Conservation (phyloP, 2,329 filamentous ascomycete species). For the Teratosphaeria viscida region DNA sequence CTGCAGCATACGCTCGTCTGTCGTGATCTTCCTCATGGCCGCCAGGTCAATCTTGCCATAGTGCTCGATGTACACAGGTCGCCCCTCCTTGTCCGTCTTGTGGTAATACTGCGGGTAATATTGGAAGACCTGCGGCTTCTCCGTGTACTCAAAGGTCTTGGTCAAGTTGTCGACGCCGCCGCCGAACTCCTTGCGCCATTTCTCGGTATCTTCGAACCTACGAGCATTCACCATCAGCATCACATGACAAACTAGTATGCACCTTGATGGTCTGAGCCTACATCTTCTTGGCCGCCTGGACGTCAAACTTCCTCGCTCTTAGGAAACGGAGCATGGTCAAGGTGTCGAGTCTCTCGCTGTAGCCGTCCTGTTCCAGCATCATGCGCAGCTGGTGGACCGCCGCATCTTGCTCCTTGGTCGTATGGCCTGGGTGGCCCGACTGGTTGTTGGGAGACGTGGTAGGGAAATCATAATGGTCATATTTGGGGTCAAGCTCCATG, state of each 20-base stretch:
- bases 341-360: slow-evolving; percentile 78
- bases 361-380: slow-evolving; percentile 74
- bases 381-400: slow-evolving; percentile 76
- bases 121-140: slow-evolving; percentile 73
- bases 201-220: slow-evolving; percentile 85
- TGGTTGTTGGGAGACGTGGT: slow-evolving; percentile 59
- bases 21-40: slow-evolving; percentile 88
- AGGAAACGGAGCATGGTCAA: slow-evolving; percentile 70
- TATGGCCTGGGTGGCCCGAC: slow-evolving; percentile 76
- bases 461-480: slow-evolving; percentile 86
- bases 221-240: slow-evolving; percentile 16
- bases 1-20: slow-evolving; percentile 83
- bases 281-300: slow-evolving; percentile 76
- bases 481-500: slow-evolving; percentile 4
- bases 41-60: slow-evolving; percentile 85
- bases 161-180: slow-evolving; percentile 65
- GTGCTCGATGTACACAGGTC: slow-evolving; percentile 94
- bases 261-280: slow-evolving; percentile 37
- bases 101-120: slow-evolving; percentile 99
- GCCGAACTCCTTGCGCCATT: slow-evolving; percentile 79
- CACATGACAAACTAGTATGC: not conserved
- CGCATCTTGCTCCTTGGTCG: slow-evolving; percentile 77
- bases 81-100: slow-evolving; percentile 91
- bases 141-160: slow-evolving; percentile 72
- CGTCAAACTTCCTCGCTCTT: slow-evolving; percentile 89